Base-by-base conservation (phyloP, 495 filamentous ascomycete genomes). In the Daldinia bambusicola region DNA sequence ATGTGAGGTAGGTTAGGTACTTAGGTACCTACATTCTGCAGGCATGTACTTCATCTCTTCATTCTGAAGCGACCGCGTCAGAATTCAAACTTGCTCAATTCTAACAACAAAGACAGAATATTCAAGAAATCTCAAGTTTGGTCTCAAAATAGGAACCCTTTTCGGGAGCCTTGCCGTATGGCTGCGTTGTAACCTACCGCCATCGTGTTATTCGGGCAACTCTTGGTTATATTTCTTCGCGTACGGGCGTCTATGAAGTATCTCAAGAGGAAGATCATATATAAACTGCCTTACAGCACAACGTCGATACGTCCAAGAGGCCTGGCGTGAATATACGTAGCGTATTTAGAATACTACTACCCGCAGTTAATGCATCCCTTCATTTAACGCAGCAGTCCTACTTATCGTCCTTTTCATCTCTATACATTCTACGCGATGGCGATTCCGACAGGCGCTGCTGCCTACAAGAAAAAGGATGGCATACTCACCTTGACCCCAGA, bases 381-480 rank as follows among this genome's bases (percentile, higher is more conserved):
- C 31, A 13, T 57, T 37, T 31, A n/a, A 52, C 20, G 20, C 22
- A 12, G 16, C 8, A 55, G n/a, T n/a, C 16, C 31, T 48, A n/a
- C 30, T 43, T 51, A 22, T 40, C 16, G 13, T 31, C 63, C 36
- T 38, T 32, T 13, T 50, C 36, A 6, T 32, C 6, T 8, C 18
- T 22, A 20, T n/a, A 22, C 26, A 6, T n/a, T n/a, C n/a, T 53
- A 7, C 13, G 65, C 50, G n/a, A 85, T 86, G 85, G 81, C 90
- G 76, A 81, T 89, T 77, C 86, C 87, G 60, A 88, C 86, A 79
- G 92, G 89, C 75, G 86, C 86, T 66, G 90, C 93, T 63, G 84
- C 89, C 59, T 98, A 95, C 86, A 98, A 97, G 83, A 99, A 99
- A 85, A 94, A 95, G 82, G 93, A 98, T 84, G 95, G 95, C 77